Base-by-base conservation (phyloP, 129 eudicot species). In the Lactuca saligna region DNA sequence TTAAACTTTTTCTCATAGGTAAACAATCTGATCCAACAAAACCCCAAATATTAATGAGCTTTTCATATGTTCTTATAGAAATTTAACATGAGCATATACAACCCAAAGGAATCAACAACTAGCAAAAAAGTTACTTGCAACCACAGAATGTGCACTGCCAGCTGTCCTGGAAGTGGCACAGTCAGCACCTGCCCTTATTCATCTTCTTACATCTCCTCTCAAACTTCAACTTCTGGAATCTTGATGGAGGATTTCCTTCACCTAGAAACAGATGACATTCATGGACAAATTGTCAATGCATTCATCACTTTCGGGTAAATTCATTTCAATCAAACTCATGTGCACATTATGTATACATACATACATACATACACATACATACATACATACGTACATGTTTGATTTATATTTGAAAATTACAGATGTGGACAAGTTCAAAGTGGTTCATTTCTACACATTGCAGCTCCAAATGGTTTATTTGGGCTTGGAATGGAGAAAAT, bases 391-490 rank as follows among this genome's bases (percentile, higher is more conserved):
- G 4, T 35, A 35, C 38, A 34, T 34, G 5, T 9, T 8, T 42
- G 13, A 42, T 42, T 42, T 42, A 42, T 33, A 68, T 71, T 50
- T 10, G 41, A 3, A 50, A 46, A 70, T 48, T 75, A 78, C 86
- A 90, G 97, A 57, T 90, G 97, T 72, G 97, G 97, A 57, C 91
- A 87, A 84, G 82, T 83, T 17, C 95, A 91, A 79, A 91, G 89
- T 54, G 97, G 97, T 76, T 87, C 95, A 2, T 83, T 91, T 77
- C 82, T 91, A 35, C 91, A 87, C 16, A 70, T 79, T 61, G 97
- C 91, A 29, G 97, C 97, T 46, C 97, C 95, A 12, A 88, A 91
- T 74, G 97, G 95, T 78, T 57, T 90, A 33, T 84, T 90, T 80
- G 95, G 97, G 68, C 75, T 90, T 51, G 97, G 95, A 63, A 70